Conservation (phyloP, 2,329 filamentous ascomycete species). For the Elsinoe batatas region DNA sequence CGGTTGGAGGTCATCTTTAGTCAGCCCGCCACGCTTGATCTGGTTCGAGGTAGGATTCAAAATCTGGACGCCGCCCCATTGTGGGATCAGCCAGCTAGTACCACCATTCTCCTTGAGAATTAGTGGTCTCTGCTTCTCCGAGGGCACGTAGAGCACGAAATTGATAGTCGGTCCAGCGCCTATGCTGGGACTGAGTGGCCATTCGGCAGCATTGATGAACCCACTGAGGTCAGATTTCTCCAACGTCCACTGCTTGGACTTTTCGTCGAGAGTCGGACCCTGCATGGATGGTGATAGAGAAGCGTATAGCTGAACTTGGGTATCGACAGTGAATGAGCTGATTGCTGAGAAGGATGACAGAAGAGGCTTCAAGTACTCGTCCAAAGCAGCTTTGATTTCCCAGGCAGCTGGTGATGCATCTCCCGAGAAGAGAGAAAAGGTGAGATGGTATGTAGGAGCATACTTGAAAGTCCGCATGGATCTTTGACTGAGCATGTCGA, state of each 20-base stretch:
- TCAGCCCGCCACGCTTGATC: constrained; percentile 38
- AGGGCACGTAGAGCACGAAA: constrained; percentile 83
- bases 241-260: constrained; percentile 54
- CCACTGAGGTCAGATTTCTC: constrained; percentile 80
- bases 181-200: constrained; percentile 91
- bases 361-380: constrained; percentile 71
- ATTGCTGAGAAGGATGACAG: constrained; percentile 70
- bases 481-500: constrained; percentile 51
- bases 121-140: constrained; percentile 53
- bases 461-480: constrained; percentile 83
- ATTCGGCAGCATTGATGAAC: constrained; percentile 96
- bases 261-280: constrained; percentile 44
- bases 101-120: constrained; percentile 49
- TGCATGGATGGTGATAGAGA: constrained; percentile 53
- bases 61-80: constrained; percentile 78
- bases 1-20: constrained; percentile 58
- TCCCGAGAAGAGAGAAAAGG: constrained; percentile 87
- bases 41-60: constrained; percentile 45
- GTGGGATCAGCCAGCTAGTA: constrained; percentile 86
- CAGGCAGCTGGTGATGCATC: constrained; percentile 70
- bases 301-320: constrained; percentile 90
- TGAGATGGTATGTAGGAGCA: constrained; percentile 86
- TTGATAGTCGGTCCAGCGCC: constrained; percentile 89
- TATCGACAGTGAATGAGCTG: constrained; percentile 92
- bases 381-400: constrained; percentile 77